Percentiles rank a stretch among this genome's conserved stretches.
These are phyloP conservation scores for Raffaelea ambrosiae DNA, from an alignment of 2,329 filamentous ascomycete species.

Conservation along the genomic window DNA sequence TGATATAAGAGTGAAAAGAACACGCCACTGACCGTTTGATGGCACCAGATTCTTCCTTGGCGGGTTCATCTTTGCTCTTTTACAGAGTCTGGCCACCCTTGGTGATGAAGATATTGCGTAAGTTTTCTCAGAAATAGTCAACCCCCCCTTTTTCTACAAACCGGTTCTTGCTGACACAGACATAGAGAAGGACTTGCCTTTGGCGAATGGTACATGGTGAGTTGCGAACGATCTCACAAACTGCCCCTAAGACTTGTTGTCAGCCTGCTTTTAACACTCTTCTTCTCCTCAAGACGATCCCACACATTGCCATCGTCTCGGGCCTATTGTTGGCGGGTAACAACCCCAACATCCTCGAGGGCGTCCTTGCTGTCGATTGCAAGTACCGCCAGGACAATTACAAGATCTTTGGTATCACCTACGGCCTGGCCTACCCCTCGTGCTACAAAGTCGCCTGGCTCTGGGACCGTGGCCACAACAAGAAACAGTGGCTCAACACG, in stretches of 20 bases:
- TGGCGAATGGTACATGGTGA: constrained; percentile 17
- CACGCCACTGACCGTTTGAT: not conserved
- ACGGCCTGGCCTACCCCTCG: constrained; percentile 16
- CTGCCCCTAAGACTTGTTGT: not conserved
- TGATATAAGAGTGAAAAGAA: no score
- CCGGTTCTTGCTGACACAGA: not conserved
- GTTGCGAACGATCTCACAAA: not conserved
- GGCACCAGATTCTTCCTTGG: constrained; percentile 18
- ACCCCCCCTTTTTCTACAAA: not conserved
- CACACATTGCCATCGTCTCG: constrained; percentile 19
- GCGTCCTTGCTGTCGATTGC: constrained; percentile 14
- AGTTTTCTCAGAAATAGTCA: not conserved
- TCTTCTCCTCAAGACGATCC: constrained; percentile 14
- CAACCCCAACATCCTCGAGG: constrained; percentile 20
- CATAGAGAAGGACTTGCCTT: constrained; percentile 10
- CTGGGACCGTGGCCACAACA: constrained; percentile 18
- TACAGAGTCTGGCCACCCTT: constrained; percentile 12
- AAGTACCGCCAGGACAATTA: constrained; percentile 8
- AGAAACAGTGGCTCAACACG: constrained; percentile 16
- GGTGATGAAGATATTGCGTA: constrained; percentile 13
- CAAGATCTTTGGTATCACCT: constrained; percentile 11
- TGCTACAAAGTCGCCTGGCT: constrained; percentile 19
- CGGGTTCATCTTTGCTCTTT: constrained; percentile 16
- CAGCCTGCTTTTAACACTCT: not conserved
- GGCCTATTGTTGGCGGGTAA: constrained; percentile 19